These are phyloP conservation scores for Fusarium globosum DNA, from an alignment of 2,329 filamentous ascomycete species.

Conservation along the genomic window DNA sequence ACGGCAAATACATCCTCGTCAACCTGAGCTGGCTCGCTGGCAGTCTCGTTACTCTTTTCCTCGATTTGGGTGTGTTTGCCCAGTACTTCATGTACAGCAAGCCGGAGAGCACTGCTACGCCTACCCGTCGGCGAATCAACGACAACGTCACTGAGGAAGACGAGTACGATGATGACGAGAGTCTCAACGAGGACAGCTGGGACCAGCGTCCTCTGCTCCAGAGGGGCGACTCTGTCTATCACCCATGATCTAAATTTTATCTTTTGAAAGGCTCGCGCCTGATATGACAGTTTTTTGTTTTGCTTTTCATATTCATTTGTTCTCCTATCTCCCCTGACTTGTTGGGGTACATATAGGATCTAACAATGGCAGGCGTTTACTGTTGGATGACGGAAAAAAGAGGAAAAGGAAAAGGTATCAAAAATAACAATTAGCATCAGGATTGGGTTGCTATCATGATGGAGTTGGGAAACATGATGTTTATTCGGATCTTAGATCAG, in stretches of 20 bases:
- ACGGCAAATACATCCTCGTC: conserved; percentile 85
- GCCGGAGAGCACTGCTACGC: conserved; percentile 50
- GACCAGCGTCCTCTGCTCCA: conserved; percentile 55
- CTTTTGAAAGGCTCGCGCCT: neutral
- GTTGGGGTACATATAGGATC: conserved; percentile 24
- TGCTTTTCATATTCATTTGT: conserved; percentile 18
- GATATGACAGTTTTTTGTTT: conserved; percentile 32
- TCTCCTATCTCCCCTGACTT: conserved; percentile 14
- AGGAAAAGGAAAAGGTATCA: conserved; percentile 8
- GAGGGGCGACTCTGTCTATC: conserved; percentile 47
- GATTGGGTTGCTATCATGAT: conserved; percentile 2
- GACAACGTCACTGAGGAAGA: conserved; percentile 36
- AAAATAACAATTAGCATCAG: conserved; percentile 16
- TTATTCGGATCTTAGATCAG: neutral
- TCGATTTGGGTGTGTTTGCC: conserved; percentile 88
- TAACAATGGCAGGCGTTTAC: conserved; percentile 29
- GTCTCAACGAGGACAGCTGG: conserved; percentile 47
- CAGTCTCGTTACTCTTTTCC: conserved; percentile 84
- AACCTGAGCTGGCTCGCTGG: conserved; percentile 93
- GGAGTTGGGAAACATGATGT: conserved; percentile 4
- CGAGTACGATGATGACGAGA: conserved; percentile 47
- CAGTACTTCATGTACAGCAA: conserved; percentile 89
- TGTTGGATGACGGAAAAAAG: conserved; percentile 10
- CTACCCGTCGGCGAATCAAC: conserved; percentile 15
- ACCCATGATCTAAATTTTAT: conserved; percentile 10